Conservation (phyloP, 192 early-diverging fungal genomes). For the Spinellus fusiger region DNA sequence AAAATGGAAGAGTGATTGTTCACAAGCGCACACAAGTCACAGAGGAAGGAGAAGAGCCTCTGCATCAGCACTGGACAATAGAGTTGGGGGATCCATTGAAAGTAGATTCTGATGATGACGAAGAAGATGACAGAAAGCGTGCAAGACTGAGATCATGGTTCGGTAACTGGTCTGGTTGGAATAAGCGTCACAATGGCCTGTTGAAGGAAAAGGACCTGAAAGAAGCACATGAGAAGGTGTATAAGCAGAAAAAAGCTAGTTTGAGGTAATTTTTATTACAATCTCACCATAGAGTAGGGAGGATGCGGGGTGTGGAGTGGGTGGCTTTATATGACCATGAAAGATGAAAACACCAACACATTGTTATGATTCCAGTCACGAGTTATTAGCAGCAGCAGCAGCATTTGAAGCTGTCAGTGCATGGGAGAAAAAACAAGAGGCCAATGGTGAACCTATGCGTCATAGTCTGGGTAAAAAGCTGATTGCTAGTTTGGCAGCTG, state of each 20-base stretch:
- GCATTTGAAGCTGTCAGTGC: slow-evolving; percentile 47
- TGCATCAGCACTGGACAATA: slow-evolving; percentile 6
- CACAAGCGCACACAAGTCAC: neutral
- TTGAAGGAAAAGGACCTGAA: slow-evolving; percentile 7
- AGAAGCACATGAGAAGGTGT: slow-evolving; percentile 11
- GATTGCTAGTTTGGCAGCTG: slow-evolving; percentile 10
- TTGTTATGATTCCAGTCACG: slow-evolving; percentile 21
- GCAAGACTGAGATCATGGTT: slow-evolving; percentile 15
- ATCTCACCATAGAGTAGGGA: too few relatives aligned
- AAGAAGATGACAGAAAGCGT: slow-evolving; percentile 13
- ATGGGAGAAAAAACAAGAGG: slow-evolving; percentile 32
- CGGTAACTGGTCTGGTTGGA: slow-evolving; percentile 12
- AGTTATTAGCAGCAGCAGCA: slow-evolving; percentile 44
- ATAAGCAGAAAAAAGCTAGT: slow-evolving; percentile 6
- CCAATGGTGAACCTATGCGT: slow-evolving; percentile 6
- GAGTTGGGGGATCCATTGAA: slow-evolving; percentile 5
- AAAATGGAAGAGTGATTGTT: slow-evolving; percentile 6
- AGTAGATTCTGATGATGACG: slow-evolving; percentile 8
- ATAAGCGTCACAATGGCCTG: neutral
- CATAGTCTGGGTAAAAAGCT: slow-evolving; percentile 12
- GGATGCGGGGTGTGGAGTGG: too few relatives aligned
- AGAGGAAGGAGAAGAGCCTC: neutral
- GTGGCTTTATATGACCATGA: too few relatives aligned
- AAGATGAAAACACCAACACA: neutral
- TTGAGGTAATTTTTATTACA: slow-evolving; percentile 7